Conservation (phyloP, 140 eudicot species). For the Oenanthe javanica region DNA sequence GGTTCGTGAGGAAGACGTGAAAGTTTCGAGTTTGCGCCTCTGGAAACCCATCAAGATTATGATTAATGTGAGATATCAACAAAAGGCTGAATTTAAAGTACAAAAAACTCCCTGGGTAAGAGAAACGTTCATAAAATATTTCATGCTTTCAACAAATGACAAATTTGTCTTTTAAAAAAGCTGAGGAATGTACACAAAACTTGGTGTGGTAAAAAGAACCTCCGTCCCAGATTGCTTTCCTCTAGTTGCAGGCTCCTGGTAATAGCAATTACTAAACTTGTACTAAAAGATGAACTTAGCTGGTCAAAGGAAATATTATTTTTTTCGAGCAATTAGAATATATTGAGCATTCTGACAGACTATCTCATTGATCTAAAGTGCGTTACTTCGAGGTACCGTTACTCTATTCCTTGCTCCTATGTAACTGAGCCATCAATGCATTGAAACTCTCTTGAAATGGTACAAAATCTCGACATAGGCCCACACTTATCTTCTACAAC, state of each 20-base stretch:
- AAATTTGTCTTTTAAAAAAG: not conserved
- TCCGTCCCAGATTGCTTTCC: not conserved
- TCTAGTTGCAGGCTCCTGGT: not conserved
- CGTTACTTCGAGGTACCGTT: not conserved
- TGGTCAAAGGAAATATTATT: not conserved
- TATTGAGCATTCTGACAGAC: not conserved
- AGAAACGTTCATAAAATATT: not conserved
- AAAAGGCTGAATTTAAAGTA: not conserved
- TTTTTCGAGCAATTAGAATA: not conserved
- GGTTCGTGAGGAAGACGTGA: constrained; percentile 94
- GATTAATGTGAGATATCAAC: not conserved
- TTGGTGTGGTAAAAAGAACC: not conserved
- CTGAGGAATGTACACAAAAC: not conserved
- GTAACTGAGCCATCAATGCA: not conserved
- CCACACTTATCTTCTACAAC: too few species aligned
- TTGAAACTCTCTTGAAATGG: too few species aligned
- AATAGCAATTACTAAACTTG: not conserved
- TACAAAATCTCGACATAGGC: too few species aligned
- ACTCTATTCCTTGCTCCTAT: not conserved
- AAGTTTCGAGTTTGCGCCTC: constrained; percentile 66
- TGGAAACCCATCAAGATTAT: constrained; percentile 19
- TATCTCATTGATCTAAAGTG: not conserved
- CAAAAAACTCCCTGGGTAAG: not conserved
- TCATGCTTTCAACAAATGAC: not conserved
- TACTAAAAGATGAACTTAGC: too few species aligned